phyloP scores from a whole-genome alignment of 78 protist species.

The Dictyostelium purpureum region DNA sequence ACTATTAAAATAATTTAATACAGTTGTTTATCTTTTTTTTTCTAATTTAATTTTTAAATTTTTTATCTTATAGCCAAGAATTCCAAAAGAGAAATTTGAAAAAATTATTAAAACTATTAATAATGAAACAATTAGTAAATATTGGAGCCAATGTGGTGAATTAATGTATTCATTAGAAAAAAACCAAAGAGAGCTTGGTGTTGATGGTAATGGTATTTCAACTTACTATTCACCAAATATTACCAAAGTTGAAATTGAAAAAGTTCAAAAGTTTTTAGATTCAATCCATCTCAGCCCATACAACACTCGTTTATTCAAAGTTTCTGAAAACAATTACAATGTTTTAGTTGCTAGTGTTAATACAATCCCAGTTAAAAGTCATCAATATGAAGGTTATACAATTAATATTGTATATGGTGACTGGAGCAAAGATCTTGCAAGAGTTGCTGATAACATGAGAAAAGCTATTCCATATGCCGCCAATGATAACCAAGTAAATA shows the following conservation, averaged over 20 bases:
- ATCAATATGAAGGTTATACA: not conserved
- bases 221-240: constrained; percentile 80
- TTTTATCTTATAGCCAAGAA: constrained; percentile 31
- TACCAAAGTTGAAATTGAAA: constrained; percentile 58
- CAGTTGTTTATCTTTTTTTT: not conserved
- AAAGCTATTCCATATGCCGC: constrained; percentile 63
- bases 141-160: constrained; percentile 48
- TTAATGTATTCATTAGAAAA: constrained; percentile 49
- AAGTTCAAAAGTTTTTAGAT: constrained; percentile 75
- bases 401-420: constrained; percentile 78
- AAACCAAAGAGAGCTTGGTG: constrained; percentile 41
- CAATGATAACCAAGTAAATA: constrained; percentile 76
- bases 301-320: constrained; percentile 71
- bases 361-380: not conserved
- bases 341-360: constrained; percentile 38
- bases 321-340: constrained; percentile 23
- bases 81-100: constrained; percentile 17
- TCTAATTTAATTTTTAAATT: not conserved
- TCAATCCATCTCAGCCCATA: constrained; percentile 31
- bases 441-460: constrained; percentile 47
- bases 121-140: not conserved
- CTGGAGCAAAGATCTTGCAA: constrained; percentile 13
- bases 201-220: constrained; percentile 59
- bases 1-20: not conserved
- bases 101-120: not conserved